Base-by-base conservation (phyloP, 257 asterid genomes). In the Leonotis leonurus region DNA sequence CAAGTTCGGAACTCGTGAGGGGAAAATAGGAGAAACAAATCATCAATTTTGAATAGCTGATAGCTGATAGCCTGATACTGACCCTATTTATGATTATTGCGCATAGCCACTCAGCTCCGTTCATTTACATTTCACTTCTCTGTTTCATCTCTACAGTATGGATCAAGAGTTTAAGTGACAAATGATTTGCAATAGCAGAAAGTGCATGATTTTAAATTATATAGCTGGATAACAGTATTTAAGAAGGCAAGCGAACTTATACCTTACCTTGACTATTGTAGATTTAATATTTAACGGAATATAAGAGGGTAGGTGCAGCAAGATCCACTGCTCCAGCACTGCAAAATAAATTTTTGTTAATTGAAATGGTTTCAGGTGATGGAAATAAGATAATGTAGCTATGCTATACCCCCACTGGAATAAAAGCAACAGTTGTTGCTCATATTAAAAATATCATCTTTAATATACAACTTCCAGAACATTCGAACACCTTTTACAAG, bases 301-400 rank as follows among this genome's bases (percentile, higher is more conserved):
- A 93, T 68, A 35, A 93, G 96, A 13, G 99, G 99, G 72, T 93
- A 93, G 20, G 97, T 93, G 78, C 96, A 87, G 92, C 97, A 93
- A 71, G 75, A 78, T 62, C 99, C 99, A 77, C 85, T 87, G 75
- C 94, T 89, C 99, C 99, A 93, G 74, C 92, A 83, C 98, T 90
- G 89, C 75, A 74, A 57, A 62, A 29, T 62, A 49, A 68, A 24
- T 54, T 17, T n/a, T 36, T 45, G 70, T 56, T 50, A 55, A 70
- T 61, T 40, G 20, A 70, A 40, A 56, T 18, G 63, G 5, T 60
- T 54, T 16, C 45, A 33, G 53, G 51, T 24, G 33, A 32, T 3
- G 20, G 16, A 64, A 52, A 29, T 29, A 51, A 73, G 52, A 16
- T 12, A 44, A 43, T 3, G 4, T 25, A 30, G 29, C 37, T 35